Percentiles rank a stretch among this genome's conserved stretches.
Evolutionary conservation across 176 grass and related monocot species (phyloP).

Genomic region (Aegilops longissima): DNA sequence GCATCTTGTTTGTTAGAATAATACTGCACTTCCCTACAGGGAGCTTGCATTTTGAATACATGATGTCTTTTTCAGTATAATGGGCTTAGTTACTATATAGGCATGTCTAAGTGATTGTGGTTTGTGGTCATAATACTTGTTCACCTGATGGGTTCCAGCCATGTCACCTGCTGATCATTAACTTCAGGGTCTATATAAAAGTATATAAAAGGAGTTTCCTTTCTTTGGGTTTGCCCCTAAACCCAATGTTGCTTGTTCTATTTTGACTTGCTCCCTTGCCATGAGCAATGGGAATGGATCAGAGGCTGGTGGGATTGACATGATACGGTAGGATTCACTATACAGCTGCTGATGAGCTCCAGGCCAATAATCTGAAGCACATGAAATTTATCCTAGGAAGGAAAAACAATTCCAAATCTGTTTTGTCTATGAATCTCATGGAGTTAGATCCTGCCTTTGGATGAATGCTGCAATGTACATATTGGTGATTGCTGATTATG

Average conservation of each 20-base stretch:
- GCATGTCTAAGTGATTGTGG: conserved; percentile 2
- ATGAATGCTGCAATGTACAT: neutral
- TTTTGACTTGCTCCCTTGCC: conserved; percentile 5
- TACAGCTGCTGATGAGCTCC: neutral
- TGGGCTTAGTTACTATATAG: neutral
- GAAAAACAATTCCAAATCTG: neutral
- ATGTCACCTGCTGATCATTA: neutral
- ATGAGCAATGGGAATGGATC: neutral
- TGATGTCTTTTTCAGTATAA: conserved; percentile 19
- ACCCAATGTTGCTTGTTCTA: neutral
- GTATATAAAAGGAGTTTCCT: neutral
- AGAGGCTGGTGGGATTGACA: conserved; percentile 13
- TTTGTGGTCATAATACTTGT: conserved; percentile 13
- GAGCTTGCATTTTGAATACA: neutral
- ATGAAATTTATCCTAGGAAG: neutral
- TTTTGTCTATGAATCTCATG: neutral
- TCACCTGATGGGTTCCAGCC: neutral
- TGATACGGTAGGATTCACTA: conserved; percentile 13
- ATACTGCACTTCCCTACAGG: neutral
- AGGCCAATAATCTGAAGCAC: conserved; percentile 4
- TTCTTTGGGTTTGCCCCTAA: neutral
- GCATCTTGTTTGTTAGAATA: conserved; percentile 13
- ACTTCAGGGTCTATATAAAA: neutral
- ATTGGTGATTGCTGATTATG: conserved; percentile 5
- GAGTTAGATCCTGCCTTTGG: neutral